Percentiles rank a stretch among this genome's conserved stretches.
Conservation (phyloP, 2,329 filamentous ascomycete species). For the Nemania abortiva region DNA sequence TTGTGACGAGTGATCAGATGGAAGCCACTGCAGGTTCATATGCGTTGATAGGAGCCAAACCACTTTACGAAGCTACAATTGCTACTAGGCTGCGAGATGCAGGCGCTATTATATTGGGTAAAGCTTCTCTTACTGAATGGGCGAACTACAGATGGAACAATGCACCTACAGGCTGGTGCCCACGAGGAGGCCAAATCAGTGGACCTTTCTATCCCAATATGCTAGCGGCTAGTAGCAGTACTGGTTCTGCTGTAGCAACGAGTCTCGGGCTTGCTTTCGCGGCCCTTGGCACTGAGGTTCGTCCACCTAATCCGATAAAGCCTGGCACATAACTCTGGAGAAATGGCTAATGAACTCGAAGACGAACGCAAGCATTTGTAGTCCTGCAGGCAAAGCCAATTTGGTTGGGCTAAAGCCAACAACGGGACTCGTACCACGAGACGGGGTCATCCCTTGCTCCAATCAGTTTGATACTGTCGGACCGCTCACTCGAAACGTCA, state of each 20-base stretch:
- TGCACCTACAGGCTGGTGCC: neutral
- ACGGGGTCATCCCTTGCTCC: neutral
- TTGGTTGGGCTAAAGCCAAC: neutral
- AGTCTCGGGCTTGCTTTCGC: constrained; percentile 53
- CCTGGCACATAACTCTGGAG: neutral
- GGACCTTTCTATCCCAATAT: neutral
- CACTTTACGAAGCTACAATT: no score
- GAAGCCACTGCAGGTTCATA: no score
- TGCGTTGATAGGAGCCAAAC: no score
- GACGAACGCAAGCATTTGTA: neutral
- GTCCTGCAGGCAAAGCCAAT: neutral
- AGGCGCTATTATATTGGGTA: neutral
- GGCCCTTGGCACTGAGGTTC: neutral
- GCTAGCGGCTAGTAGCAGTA: neutral
- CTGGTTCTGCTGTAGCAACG: constrained; percentile 54
- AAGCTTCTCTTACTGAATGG: constrained; percentile 1
- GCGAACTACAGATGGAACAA: neutral
- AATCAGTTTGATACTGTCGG: neutral
- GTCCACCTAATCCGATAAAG: neutral
- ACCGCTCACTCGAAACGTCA: neutral
- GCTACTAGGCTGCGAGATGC: no score
- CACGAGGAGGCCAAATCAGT: neutral
- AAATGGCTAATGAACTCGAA: neutral
- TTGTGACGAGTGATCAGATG: no score
- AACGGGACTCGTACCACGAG: neutral